Evolutionary conservation across 768 basidiomycete species (phyloP).

Genomic region (Hericium erinaceus): DNA sequence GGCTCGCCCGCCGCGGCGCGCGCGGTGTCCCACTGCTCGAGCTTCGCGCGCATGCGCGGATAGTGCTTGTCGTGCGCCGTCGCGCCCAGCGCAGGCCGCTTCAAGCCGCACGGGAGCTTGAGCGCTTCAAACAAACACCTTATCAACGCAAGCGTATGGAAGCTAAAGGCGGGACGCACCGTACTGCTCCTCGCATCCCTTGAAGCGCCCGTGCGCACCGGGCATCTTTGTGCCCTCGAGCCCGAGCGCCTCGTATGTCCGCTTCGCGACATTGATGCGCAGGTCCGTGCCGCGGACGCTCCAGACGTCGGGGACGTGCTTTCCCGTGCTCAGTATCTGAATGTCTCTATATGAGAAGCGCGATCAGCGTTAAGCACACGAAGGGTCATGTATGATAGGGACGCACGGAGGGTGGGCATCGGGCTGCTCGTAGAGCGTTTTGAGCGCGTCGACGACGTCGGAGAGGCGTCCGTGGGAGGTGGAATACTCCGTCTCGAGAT

Average conservation of each 20-base stretch:
- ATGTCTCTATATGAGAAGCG: not conserved
- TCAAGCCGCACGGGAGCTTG: not conserved
- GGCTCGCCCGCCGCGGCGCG: conserved; percentile 10
- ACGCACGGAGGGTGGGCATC: conserved; percentile 17
- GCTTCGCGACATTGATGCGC: conserved; percentile 45
- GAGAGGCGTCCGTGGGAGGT: conserved; percentile 35
- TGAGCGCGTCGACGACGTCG: conserved; percentile 30
- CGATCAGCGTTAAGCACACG: not conserved
- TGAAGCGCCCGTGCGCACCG: conserved; percentile 30
- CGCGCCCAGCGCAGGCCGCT: not conserved
- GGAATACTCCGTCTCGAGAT: conserved; percentile 34
- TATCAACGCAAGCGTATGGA: conserved; percentile 1
- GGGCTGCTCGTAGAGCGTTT: conserved; percentile 21
- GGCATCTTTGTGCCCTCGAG: conserved; percentile 46
- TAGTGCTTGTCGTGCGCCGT: conserved; percentile 4
- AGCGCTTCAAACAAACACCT: not conserved
- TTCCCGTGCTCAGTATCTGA: conserved; percentile 20
- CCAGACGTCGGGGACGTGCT: conserved; percentile 42
- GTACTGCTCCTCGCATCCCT: conserved; percentile 35
- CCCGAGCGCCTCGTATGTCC: conserved; percentile 53
- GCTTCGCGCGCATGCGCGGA: conserved; percentile 1
- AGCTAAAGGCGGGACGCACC: conserved; percentile 23
- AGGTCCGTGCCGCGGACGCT: conserved; percentile 53
- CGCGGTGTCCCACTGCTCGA: conserved; percentile 7
- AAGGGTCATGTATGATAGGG: not conserved